These are phyloP conservation scores for Collybia mongolica DNA, from an alignment of 768 basidiomycete genomes.

Conservation along the genomic window DNA sequence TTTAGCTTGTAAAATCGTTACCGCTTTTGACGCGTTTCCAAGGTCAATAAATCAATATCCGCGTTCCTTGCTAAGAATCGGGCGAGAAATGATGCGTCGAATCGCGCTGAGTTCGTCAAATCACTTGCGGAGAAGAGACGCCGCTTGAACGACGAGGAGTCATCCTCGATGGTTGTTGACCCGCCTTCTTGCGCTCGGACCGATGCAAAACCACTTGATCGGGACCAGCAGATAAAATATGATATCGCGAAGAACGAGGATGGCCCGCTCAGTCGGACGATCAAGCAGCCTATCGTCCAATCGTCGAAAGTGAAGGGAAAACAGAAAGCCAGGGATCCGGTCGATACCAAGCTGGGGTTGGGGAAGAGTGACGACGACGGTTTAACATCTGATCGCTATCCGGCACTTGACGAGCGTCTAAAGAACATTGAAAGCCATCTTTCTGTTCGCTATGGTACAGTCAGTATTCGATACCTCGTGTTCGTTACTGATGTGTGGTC, in stretches of 20 bases:
- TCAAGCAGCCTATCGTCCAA: conserved; percentile 27
- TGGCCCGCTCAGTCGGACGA: conserved; percentile 66
- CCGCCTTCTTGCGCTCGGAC: conserved; percentile 67
- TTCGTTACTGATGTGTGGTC: no score
- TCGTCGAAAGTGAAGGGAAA: conserved; percentile 15
- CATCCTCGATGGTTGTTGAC: conserved; percentile 10
- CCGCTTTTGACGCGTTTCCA: conserved; percentile 6
- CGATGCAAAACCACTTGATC: conserved; percentile 67
- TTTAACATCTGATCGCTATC: conserved; percentile 45
- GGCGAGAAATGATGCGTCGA: conserved; percentile 73
- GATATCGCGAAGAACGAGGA: conserved; percentile 86
- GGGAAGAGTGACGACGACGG: conserved; percentile 12
- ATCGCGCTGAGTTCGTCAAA: conserved; percentile 71
- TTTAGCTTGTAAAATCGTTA: background rate
- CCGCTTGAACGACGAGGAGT: conserved; percentile 34
- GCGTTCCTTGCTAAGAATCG: conserved; percentile 68
- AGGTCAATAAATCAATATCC: conserved; percentile 75
- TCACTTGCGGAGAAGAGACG: conserved; percentile 55
- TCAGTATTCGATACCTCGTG: background rate
- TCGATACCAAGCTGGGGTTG: conserved; percentile 4
- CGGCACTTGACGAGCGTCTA: conserved; percentile 64
- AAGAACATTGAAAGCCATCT: conserved; percentile 70
- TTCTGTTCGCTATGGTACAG: conserved; percentile 70
- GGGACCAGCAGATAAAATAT: conserved; percentile 82
- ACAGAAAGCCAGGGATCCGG: conserved; percentile 1